These are phyloP conservation scores for Dillenia turbinata DNA, from an alignment of 164 flowering plant genomes.

Conservation along the genomic window DNA sequence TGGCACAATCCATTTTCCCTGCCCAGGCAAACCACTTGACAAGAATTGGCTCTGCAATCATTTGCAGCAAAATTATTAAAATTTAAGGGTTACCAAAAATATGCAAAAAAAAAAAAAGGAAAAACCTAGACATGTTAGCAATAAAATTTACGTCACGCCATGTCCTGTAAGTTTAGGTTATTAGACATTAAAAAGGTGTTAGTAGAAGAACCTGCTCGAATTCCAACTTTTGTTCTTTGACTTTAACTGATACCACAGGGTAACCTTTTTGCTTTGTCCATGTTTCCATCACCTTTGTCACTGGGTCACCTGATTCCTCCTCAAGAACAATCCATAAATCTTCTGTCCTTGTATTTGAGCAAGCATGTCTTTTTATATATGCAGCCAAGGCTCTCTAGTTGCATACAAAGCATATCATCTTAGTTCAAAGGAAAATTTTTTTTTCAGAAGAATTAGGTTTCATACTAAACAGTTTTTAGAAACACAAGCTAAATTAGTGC, in stretches of 20 bases:
- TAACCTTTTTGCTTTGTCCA: conserved; percentile 98
- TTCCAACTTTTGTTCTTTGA: conserved; percentile 57
- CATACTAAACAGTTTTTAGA: too few relatives aligned
- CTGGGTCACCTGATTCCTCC: conserved; percentile 91
- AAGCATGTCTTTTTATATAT: conserved; percentile 76
- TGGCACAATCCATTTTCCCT: conserved; percentile 96
- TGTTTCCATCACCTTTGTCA: conserved; percentile 76
- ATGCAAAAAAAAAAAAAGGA: neutral
- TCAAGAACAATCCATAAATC: conserved; percentile 90
- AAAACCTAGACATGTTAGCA: neutral
- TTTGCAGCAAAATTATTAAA: neutral
- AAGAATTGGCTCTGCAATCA: conserved; percentile 74
- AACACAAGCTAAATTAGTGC: too few relatives aligned
- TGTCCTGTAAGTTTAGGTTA: too few relatives aligned
- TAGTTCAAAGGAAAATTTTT: neutral
- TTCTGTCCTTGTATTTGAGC: conserved; percentile 87
- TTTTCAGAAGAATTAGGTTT: too few relatives aligned
- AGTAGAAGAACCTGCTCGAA: conserved; percentile 72
- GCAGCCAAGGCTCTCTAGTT: conserved; percentile 74
- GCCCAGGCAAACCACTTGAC: conserved; percentile 70
- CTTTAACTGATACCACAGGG: conserved; percentile 76
- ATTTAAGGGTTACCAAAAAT: neutral
- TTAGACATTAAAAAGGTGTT: too few relatives aligned
- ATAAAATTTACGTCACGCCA: too few relatives aligned
- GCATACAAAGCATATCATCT: conserved; percentile 7